Conservation (phyloP, 225 moss, liverwort and hornwort genomes). For the Pseudoscleropodium purum region DNA sequence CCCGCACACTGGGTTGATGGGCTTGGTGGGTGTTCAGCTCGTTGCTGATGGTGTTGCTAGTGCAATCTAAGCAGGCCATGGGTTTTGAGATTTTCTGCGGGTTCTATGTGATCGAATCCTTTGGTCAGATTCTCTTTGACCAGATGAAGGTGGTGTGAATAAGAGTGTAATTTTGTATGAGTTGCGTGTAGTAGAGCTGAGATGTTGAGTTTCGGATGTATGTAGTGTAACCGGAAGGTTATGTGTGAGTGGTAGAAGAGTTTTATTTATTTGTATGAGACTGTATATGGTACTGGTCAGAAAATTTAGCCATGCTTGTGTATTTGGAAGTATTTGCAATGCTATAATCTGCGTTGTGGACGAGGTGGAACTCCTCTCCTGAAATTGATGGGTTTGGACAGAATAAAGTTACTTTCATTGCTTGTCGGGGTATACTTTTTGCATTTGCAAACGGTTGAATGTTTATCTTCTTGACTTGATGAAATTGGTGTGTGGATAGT, state of each 20-base stretch:
- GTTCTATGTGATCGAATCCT: background rate
- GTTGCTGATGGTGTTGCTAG: background rate
- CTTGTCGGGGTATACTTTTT: background rate
- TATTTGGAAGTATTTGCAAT: background rate
- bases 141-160: background rate
- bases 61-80: background rate
- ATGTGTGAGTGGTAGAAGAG: background rate
- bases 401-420: background rate
- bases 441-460: too few species aligned
- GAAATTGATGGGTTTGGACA: background rate
- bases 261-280: too few species aligned
- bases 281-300: too few species aligned
- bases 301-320: background rate
- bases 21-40: background rate
- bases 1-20: constrained; percentile 48
- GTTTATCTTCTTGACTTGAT: background rate
- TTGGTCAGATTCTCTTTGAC: background rate
- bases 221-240: background rate
- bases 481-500: too few species aligned
- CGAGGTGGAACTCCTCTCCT: too few species aligned
- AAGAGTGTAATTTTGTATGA: background rate
- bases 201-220: background rate
- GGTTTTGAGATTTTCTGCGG: too few species aligned
- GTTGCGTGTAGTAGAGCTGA: background rate
- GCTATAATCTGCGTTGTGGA: background rate